Conservation (phyloP, 148 eudicot species). For the Rhododendron mucronatum region DNA sequence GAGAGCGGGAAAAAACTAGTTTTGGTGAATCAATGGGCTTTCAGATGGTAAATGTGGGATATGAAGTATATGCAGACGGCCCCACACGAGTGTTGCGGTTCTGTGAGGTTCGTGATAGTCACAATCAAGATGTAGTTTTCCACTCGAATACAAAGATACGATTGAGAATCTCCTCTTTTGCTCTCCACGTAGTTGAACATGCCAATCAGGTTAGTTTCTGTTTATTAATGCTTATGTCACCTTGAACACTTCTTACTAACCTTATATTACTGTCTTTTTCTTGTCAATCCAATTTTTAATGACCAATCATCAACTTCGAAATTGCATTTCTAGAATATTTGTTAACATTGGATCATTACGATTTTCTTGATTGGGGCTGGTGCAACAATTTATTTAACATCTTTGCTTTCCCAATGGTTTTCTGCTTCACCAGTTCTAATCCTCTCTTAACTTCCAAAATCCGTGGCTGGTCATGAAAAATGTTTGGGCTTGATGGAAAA, state of each 20-base stretch:
- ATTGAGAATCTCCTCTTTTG: conserved; percentile 60
- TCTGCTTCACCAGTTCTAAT: background rate
- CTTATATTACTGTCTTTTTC: background rate
- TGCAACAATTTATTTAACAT: background rate
- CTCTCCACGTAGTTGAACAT: conserved; percentile 60
- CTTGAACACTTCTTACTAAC: background rate
- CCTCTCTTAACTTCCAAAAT: background rate
- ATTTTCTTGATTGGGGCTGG: background rate
- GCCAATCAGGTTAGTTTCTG: conserved; percentile 47
- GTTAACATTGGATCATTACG: background rate
- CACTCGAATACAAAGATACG: conserved; percentile 54
- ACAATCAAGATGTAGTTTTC: conserved; percentile 30
- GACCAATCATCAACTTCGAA: background rate
- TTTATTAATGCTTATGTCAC: background rate
- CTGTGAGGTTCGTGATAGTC: conserved; percentile 51
- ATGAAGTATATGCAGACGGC: conserved; percentile 83
- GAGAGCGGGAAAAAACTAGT: conserved; percentile 28
- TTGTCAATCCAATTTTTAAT: background rate
- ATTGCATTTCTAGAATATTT: background rate
- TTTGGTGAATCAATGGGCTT: conserved; percentile 30
- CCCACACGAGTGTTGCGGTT: conserved; percentile 86
- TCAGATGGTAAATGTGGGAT: conserved; percentile 60
- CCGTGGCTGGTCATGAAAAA: background rate
- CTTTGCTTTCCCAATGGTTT: background rate
- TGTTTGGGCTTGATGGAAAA: background rate